Evolutionary conservation across 1,284 basidiomycete genomes (phyloP).

Genomic region (Sporisorium exsertum): DNA sequence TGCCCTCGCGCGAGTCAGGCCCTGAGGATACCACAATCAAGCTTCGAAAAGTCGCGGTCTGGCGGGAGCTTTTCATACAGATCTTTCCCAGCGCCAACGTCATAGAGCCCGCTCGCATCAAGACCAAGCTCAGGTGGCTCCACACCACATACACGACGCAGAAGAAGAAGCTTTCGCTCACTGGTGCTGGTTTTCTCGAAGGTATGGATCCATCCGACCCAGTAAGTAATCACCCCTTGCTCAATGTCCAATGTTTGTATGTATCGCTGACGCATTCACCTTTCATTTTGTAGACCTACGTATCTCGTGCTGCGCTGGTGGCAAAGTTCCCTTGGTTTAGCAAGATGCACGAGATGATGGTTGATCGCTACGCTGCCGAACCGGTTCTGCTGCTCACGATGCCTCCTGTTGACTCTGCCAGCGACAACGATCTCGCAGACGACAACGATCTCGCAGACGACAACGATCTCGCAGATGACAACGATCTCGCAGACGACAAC

Average conservation of each 20-base stretch:
- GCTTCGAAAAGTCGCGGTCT: not conserved
- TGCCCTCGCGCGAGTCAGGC: not conserved
- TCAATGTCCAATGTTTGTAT: not conserved
- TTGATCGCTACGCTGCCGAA: not conserved
- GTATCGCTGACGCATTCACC: not conserved
- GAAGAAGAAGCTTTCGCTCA: slow-evolving; percentile 1
- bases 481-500: no score
- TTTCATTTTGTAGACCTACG: not conserved
- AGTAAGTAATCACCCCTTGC: slow-evolving; percentile 1
- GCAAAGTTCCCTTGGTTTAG: not conserved
- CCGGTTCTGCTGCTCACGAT: not conserved
- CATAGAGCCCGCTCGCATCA: not conserved
- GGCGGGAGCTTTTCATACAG: not conserved
- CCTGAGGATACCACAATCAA: not conserved
- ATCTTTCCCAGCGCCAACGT: not conserved
- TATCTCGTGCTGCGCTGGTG: not conserved
- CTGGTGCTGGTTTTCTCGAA: not conserved
- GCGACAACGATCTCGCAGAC: not conserved
- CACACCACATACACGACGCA: not conserved
- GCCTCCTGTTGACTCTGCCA: not conserved
- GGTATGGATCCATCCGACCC: not conserved
- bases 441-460: no score
- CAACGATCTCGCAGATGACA: no score
- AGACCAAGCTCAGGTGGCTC: not conserved
- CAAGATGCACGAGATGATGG: slow-evolving; percentile 5